These are phyloP conservation scores for Termitomyces bulborhizus DNA, from an alignment of 768 basidiomycete species.

Conservation along the genomic window DNA sequence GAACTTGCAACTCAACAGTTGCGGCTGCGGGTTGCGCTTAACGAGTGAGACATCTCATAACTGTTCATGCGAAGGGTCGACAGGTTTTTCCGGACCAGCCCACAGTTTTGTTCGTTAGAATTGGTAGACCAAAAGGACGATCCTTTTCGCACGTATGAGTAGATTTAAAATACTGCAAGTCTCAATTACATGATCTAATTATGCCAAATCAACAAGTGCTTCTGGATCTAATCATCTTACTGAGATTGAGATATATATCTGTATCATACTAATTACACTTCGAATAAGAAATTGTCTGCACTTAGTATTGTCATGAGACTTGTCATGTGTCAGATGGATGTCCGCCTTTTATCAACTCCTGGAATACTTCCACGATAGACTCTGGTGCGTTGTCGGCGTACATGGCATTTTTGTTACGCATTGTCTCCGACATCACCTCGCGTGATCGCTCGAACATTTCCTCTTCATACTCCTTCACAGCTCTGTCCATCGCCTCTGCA, in stretches of 20 bases:
- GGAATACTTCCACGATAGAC: background rate
- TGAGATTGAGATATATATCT: no score
- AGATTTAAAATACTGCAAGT: no score
- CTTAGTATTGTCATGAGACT: no score
- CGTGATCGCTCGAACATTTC: constrained; percentile 9
- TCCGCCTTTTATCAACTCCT: background rate
- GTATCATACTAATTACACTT: background rate
- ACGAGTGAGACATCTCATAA: background rate
- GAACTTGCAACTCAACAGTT: background rate
- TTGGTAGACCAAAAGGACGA: no score
- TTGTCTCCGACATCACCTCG: constrained; percentile 6
- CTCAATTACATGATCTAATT: background rate
- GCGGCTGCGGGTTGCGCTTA: background rate
- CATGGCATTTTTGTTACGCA: constrained; percentile 4
- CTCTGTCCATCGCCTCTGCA: constrained; percentile 5
- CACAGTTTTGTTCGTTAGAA: background rate
- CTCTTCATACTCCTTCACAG: constrained; percentile 8
- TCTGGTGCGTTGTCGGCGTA: constrained; percentile 5
- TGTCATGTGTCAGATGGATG: background rate
- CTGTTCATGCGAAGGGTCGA: background rate
- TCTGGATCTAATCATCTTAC: no score
- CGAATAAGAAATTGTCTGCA: no score
- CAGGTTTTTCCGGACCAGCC: background rate
- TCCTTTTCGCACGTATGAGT: no score
- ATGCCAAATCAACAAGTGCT: no score